These are phyloP conservation scores for Rutstroemia sp. DNA, from an alignment of 2,329 filamentous ascomycete species.

Conservation along the genomic window DNA sequence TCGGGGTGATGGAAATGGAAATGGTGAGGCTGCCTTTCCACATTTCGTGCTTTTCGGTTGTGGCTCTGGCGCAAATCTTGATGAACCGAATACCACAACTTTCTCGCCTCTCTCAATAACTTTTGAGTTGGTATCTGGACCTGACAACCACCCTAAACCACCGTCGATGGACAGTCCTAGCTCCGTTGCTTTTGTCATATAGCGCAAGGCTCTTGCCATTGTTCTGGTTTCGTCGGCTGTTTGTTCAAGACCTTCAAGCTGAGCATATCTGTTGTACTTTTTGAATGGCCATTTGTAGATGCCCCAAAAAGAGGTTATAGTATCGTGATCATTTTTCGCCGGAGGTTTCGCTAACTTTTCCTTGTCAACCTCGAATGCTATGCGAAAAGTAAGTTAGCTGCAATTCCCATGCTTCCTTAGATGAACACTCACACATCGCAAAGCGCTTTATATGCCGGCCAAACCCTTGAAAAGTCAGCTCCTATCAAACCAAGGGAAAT, in stretches of 20 bases:
- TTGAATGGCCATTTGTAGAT: slow-evolving; percentile 56
- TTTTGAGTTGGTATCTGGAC: slow-evolving; percentile 48
- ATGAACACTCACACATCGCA: slow-evolving; percentile 41
- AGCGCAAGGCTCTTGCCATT: slow-evolving; percentile 54
- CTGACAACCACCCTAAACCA: slow-evolving; percentile 59
- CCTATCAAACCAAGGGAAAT: not conserved
- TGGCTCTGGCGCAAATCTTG: slow-evolving; percentile 30
- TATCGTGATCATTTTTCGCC: slow-evolving; percentile 47
- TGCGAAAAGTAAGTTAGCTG: not conserved
- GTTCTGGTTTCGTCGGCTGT: slow-evolving; percentile 55
- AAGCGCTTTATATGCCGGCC: slow-evolving; percentile 53
- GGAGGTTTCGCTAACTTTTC: slow-evolving; percentile 42
- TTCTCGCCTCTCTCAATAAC: slow-evolving; percentile 33
- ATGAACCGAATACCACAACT: slow-evolving; percentile 40
- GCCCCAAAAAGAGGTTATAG: slow-evolving; percentile 53
- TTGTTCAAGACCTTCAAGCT: slow-evolving; percentile 52
- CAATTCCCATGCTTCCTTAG: not conserved
- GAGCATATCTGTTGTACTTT: slow-evolving; percentile 50
- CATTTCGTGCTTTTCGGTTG: not conserved
- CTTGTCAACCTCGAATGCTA: slow-evolving; percentile 56
- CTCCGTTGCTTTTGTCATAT: slow-evolving; percentile 48
- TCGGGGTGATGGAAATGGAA: not conserved
- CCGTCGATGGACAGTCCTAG: slow-evolving; percentile 62
- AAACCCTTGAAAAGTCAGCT: slow-evolving; percentile 32
- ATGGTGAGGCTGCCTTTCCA: not conserved